Base-by-base conservation (phyloP, 1,139 yeast species). In the Taphrina deformans region DNA sequence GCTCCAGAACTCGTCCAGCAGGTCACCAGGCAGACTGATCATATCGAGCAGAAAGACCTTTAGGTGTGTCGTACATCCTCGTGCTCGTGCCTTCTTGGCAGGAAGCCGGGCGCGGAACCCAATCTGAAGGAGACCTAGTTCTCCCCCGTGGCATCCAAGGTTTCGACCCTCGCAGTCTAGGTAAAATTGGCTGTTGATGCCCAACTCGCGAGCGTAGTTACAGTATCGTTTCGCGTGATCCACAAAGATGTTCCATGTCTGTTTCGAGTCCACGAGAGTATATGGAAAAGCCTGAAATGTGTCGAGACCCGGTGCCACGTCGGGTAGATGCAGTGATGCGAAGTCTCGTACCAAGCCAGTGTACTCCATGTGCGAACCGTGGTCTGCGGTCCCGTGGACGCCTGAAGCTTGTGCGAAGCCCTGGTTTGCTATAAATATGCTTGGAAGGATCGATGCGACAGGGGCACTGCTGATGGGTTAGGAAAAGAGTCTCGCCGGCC, bases 91-190 rank as follows among this genome's bases (percentile, higher is more conserved):
- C 21, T 48, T 26, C 16, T 27, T 29, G 33, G 35, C 53, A n/a
- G 41, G 12, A 6, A 33, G 26, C 3, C 27, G 41, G 12, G 40
- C 29, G 16, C 16, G 2, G 44, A 51, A 31, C 4, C 55, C 55
- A 16, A 31, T 33, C 44, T 51, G 55, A 18, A 27, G 2, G 6
- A 51, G 29, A 9, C 44, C 55, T 14, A 33, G 27, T 31, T 1
- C 27, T 1, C 55, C 55, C n/a, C 55, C 55, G 26, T n/a, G 26
- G 6, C 55, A 33, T 29, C 55, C 55, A 2, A 51, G 27, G 29
- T 51, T 44, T 9, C 26, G 53, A 16, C 53, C 53, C 27, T 48
- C 53, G 16, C 35, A 18, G 18, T 48, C 53, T 5, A 48, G 21
- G 35, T 27, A 48, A 4, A 48, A 21, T n/a, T 48, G 26, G 10